Evolutionary conservation across 768 basidiomycete species (phyloP), one percentile per base, ranked within the genome.

Genomic region (Mycena galericulata): DNA sequence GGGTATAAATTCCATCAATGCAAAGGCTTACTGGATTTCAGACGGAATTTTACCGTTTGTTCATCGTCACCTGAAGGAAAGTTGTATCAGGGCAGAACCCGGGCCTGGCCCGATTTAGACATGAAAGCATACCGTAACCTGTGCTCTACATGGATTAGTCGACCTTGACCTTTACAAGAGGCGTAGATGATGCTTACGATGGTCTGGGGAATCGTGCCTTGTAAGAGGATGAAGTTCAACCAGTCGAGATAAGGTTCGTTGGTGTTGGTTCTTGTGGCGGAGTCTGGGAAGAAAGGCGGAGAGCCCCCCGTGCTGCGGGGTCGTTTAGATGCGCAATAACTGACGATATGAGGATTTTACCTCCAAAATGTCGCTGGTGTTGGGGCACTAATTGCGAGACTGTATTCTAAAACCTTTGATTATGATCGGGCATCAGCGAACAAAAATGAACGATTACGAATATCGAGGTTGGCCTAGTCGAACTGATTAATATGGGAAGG

Each of bases 381-480:
- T 0, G 90, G 90, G 75, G 79, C 84, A 8, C 85, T 83, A 72
- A 93, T 88, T 14, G 82, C 87, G 59, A 79, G 81, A 14, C 85
- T 83, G 65, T 91, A 93, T 77, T 93, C 67, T 68, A 53, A 2
- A 62, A 49, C 36, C 3, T 8, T 47, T 5, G 15, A 40, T 56
- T 17, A 49, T 26, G 26, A 43, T 14, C 4, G n/a, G 17, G 22
- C 30, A 26, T 22, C 2, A 45, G 7, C 10, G 14, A 64, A 17
- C 2, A 32, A 26, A 12, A 22, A 30, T 17, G 26, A 24, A 34
- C 15, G 24, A 38, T 64, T 59, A 72, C 70, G 86, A 24, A 93
- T 86, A 74, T 94, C 92, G 4, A 94, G 85, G 73, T 90, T 84
- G 29, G 91, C 90, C 82, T 92, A 49, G 14, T 34, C n/a, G n/a